These are phyloP conservation scores for Debaryomyces sp. DNA, from an alignment of 1,139 yeast species.

Conservation along the genomic window DNA sequence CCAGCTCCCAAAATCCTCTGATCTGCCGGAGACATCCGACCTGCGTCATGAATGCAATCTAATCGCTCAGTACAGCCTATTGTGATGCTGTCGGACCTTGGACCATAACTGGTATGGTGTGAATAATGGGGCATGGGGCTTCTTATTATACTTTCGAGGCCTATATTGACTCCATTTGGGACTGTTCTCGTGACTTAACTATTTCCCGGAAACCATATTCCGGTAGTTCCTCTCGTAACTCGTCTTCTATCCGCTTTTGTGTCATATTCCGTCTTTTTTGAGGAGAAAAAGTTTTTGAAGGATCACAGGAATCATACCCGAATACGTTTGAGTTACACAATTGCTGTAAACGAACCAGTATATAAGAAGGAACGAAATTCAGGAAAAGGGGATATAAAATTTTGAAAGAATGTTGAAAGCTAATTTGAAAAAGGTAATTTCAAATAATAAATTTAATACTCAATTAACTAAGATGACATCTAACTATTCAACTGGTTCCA, in stretches of 20 bases:
- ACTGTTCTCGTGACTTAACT: background rate
- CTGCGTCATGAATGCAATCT: conserved; percentile 35
- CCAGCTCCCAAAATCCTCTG: conserved; percentile 28
- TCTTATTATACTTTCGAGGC: background rate
- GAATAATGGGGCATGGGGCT: background rate
- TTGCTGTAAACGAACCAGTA: conserved; percentile 4
- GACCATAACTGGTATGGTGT: background rate
- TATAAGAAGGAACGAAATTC: background rate
- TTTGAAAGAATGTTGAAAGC: conserved; percentile 8
- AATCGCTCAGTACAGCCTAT: conserved; percentile 25
- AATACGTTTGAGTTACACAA: conserved; percentile 1
- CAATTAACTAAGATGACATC: conserved; percentile 3
- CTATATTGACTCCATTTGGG: background rate
- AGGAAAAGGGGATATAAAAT: background rate
- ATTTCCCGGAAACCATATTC: background rate
- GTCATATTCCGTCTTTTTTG: conserved; percentile 2
- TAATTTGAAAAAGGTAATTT: conserved; percentile 5
- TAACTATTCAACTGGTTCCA: conserved; percentile 9
- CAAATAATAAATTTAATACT: conserved; percentile 1
- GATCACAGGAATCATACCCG: conserved; percentile 6
- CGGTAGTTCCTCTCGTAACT: background rate
- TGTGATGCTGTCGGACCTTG: conserved; percentile 4
- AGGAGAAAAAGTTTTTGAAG: conserved; percentile 8
- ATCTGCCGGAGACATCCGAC: conserved; percentile 19
- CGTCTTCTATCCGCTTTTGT: background rate